Evolutionary conservation across 2,329 filamentous ascomycete genomes (phyloP).

Genomic region (Plectosphaerella sp.): DNA sequence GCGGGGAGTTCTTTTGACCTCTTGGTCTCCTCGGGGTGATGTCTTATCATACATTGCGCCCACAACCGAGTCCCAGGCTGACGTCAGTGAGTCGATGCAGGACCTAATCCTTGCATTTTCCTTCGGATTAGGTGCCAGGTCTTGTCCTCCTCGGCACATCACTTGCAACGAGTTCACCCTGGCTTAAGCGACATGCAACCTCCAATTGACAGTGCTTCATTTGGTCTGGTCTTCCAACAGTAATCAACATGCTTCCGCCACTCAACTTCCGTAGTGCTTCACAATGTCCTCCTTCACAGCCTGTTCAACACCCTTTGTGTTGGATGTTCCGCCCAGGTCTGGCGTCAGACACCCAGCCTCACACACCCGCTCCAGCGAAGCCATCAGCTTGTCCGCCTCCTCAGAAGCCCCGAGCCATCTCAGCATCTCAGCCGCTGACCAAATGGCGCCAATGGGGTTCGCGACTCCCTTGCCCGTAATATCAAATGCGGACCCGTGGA

Average conservation of each 20-base stretch:
- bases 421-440: slow-evolving; percentile 50
- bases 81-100: slow-evolving; percentile 19
- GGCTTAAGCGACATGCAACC: no score
- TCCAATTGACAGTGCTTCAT: no score
- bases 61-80: slow-evolving; percentile 17
- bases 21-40: no score
- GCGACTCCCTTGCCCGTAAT: slow-evolving; percentile 49
- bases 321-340: slow-evolving; percentile 41
- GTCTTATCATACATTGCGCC: slow-evolving; percentile 8
- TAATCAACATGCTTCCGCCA: no score
- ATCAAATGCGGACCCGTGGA: slow-evolving; percentile 50
- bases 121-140: no score
- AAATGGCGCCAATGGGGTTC: slow-evolving; percentile 51
- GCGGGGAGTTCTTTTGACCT: not conserved
- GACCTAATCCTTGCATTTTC: slow-evolving; percentile 21
- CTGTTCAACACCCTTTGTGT: slow-evolving; percentile 10
- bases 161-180: no score
- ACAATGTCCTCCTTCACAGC: slow-evolving; percentile 1
- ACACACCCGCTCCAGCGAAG: slow-evolving; percentile 43
- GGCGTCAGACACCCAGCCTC: slow-evolving; percentile 42
- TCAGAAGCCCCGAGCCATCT: slow-evolving; percentile 46
- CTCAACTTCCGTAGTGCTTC: no score
- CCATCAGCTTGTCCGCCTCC: slow-evolving; percentile 40
- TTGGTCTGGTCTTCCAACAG: no score
- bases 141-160: slow-evolving; percentile 6